Evolutionary conservation across 306 rosid species (phyloP), one percentile per base, ranked within the genome.

Genomic region (Oxytropis ochrocephala): DNA sequence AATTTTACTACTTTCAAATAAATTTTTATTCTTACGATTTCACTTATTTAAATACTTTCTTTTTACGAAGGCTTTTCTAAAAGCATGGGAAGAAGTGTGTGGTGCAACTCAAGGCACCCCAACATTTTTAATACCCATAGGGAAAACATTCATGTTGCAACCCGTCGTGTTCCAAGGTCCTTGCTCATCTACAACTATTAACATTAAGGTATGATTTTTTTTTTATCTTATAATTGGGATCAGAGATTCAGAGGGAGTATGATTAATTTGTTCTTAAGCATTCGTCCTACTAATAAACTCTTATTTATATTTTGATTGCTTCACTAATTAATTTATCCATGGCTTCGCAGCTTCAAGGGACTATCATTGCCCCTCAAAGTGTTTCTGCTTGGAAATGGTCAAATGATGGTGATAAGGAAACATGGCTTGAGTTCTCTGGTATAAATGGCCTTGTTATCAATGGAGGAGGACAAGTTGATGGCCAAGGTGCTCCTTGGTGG

Each of bases 401-500:
- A 52, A 10, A 11, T 18, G 11, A 12, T 8, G 7, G 9, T n/a
- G 10, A 47, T 4, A 72, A 3, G 13, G 27, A 0, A 1, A 0
- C 0, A 42, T 84, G 89, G 87, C 24, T 84, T 0, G n/a, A 2
- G 4, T 87, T 84, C 5, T 0, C 0, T 0, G 0, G 0, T 2
- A 51, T 84, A 69, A 16, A 16, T n/a, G 84, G 78, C 0, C 85
- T 87, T 57, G 11, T 52, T 5, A 8, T 87, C 18, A 3, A 63
- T 8, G 87, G 92, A 21, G 74, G 70, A 10, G 87, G 89, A n/a
- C 4, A 5, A 7, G 39, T 84, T 47, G 74, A 87, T 73, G 89
- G 83, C 30, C 83, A 82, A 58, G 89, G 92, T 66, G 72, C 75
- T 48, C 11, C 70, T 7, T 87, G 89, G 92, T 87, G 92, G 89